A percentile compares a stretch with the other conserved stretches of the same genome.
These are phyloP conservation scores for Eimeria falciformis DNA, from an alignment of 169 alveolate genomes.

Conservation along the genomic window DNA sequence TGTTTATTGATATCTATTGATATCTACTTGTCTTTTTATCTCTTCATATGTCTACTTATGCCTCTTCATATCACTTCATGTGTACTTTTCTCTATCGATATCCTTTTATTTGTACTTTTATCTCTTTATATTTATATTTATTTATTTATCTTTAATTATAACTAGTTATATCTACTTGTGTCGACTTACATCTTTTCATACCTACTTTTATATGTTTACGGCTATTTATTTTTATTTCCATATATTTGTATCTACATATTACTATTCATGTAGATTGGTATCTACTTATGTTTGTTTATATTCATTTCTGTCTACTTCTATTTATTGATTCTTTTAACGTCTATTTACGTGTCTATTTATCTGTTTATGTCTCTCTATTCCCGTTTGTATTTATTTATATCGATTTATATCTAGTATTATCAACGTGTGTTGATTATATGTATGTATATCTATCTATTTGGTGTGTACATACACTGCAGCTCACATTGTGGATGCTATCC, in stretches of 20 bases:
- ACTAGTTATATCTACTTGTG: too few species aligned
- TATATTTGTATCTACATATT: background rate
- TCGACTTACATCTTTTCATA: too few species aligned
- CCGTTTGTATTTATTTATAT: background rate
- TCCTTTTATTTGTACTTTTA: background rate
- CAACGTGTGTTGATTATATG: background rate
- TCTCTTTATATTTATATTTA: background rate
- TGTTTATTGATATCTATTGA: background rate
- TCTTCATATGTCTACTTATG: background rate
- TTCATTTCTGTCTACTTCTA: background rate
- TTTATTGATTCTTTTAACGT: too few species aligned
- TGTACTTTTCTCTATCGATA: background rate
- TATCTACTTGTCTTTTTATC: background rate
- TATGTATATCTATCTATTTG: background rate
- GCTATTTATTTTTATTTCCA: too few species aligned
- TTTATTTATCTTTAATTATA: too few species aligned
- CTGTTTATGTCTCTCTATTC: background rate
- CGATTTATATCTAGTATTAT: too few species aligned
- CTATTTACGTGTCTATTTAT: background rate
- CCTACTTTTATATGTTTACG: background rate
- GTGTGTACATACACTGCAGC: constrained; percentile 2
- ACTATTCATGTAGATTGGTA: too few species aligned
- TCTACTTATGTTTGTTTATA: background rate
- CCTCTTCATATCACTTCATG: too few species aligned
- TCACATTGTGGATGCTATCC: constrained; percentile 23